Percentiles rank a stretch among this genome's conserved stretches.
These are phyloP conservation scores for Coccomyxa sp. DNA, from an alignment of 139 green algal species.

Conservation along the genomic window DNA sequence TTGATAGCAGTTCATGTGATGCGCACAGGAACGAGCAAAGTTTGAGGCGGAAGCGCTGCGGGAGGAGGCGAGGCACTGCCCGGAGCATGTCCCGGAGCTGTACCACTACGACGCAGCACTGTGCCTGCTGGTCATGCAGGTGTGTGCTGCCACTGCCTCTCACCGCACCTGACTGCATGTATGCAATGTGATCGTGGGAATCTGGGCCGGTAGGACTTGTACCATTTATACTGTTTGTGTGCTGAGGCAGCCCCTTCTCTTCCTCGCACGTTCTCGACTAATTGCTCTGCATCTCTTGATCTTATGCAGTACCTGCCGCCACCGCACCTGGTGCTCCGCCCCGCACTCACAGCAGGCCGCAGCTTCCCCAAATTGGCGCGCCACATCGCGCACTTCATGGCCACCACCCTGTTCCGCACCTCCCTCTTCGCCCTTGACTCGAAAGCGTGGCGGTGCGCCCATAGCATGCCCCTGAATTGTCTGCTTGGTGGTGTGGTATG, in stretches of 20 bases:
- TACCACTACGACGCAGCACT: conserved; percentile 53
- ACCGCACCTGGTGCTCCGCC: conserved; percentile 80
- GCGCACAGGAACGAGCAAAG: conserved; percentile 55
- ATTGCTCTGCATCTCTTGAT: too few relatives aligned
- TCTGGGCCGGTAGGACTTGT: too few relatives aligned
- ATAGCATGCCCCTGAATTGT: neutral
- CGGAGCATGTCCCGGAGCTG: conserved; percentile 75
- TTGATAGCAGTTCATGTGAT: too few relatives aligned
- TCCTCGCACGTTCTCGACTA: too few relatives aligned
- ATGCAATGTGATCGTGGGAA: too few relatives aligned
- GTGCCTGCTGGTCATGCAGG: conserved; percentile 65
- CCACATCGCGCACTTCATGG: conserved; percentile 74
- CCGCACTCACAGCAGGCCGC: conserved; percentile 26
- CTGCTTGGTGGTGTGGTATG: neutral
- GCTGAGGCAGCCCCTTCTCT: too few relatives aligned
- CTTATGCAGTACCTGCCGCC: conserved; percentile 71
- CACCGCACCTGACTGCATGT: too few relatives aligned
- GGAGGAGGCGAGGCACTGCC: conserved; percentile 50
- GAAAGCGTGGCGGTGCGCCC: neutral
- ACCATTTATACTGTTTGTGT: too few relatives aligned
- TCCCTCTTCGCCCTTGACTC: conserved; percentile 66
- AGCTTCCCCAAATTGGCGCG: conserved; percentile 68
- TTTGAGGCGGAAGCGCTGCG: conserved; percentile 68
- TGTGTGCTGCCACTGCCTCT: too few relatives aligned
- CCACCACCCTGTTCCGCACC: conserved; percentile 82